phyloP scores from a whole-genome alignment of 768 basidiomycete genomes.

The Ephemerocybe angulata region DNA sequence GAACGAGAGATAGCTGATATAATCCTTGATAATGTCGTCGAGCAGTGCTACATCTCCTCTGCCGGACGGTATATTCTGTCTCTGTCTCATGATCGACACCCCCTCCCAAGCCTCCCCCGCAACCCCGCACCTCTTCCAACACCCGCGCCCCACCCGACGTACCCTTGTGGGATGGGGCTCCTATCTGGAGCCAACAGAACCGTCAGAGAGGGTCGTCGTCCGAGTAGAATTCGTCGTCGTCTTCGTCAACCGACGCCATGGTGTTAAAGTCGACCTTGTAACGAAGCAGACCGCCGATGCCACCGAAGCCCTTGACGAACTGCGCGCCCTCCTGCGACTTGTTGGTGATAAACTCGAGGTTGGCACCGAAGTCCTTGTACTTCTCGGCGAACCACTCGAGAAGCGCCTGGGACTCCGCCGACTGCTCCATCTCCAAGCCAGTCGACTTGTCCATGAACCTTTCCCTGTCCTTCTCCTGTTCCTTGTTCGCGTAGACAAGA shows the following conservation, averaged over 20 bases:
- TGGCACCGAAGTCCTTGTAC: conserved; percentile 96
- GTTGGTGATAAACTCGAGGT: conserved; percentile 94
- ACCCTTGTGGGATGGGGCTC: conserved; percentile 67
- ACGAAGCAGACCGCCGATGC: conserved; percentile 90
- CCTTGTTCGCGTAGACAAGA: conserved; percentile 72
- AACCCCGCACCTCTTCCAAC: conserved; percentile 27
- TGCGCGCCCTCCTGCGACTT: conserved; percentile 96
- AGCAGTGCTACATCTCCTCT: neutral
- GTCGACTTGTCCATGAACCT: conserved; percentile 96
- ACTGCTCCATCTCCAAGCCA: conserved; percentile 92
- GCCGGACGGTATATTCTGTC: conserved; percentile 1
- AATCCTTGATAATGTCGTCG: neutral
- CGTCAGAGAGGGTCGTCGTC: conserved; percentile 82
- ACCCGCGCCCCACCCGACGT: conserved; percentile 63
- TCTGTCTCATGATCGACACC: neutral
- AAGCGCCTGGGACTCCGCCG: conserved; percentile 73
- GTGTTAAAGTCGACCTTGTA: conserved; percentile 98
- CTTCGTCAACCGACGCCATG: conserved; percentile 70
- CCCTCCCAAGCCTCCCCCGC: neutral
- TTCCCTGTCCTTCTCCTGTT: conserved; percentile 89
- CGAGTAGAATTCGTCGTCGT: conserved; percentile 85
- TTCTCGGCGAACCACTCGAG: conserved; percentile 99
- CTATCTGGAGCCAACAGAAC: conserved; percentile 74
- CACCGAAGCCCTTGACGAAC: conserved; percentile 98
- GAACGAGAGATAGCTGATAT: neutral